Conservation (phyloP, 257 asterid species). For the Pogostemon cablin region DNA sequence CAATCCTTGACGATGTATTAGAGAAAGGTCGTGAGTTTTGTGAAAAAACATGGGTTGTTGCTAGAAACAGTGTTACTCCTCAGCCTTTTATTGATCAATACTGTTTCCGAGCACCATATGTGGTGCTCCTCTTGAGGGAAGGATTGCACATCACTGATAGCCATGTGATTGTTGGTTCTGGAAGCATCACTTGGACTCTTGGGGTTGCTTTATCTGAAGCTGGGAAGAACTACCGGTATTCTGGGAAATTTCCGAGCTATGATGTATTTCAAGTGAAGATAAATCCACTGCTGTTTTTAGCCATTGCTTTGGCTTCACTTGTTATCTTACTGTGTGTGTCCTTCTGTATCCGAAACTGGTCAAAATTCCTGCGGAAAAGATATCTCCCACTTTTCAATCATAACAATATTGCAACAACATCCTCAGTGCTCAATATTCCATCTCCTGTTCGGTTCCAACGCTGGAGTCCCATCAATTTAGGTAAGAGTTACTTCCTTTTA, state of each 20-base stretch:
- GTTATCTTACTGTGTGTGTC: conserved; percentile 54
- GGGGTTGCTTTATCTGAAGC: conserved; percentile 97
- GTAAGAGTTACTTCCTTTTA: conserved; percentile 39
- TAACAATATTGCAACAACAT: conserved; percentile 54
- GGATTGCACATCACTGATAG: conserved; percentile 84
- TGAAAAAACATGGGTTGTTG: conserved; percentile 70
- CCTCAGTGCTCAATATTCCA: conserved; percentile 59
- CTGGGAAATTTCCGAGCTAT: conserved; percentile 47
- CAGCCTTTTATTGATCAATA: conserved; percentile 97
- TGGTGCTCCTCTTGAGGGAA: conserved; percentile 76
- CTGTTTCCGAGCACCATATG: conserved; percentile 93
- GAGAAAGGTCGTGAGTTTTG: conserved; percentile 82
- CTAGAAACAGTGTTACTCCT: conserved; percentile 77
- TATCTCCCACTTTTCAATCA: conserved; percentile 72
- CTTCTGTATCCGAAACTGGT: conserved; percentile 52
- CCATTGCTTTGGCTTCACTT: conserved; percentile 55
- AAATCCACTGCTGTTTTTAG: conserved; percentile 51
- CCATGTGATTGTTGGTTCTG: conserved; percentile 73
- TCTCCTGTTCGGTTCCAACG: conserved; percentile 71
- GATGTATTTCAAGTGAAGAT: conserved; percentile 53
- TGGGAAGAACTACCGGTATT: conserved; percentile 62
- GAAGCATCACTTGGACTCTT: conserved; percentile 95
- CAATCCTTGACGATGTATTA: conserved; percentile 64
- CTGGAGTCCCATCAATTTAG: conserved; percentile 76
- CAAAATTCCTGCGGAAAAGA: conserved; percentile 55